Evolutionary conservation across 1,139 yeast species (phyloP).

Genomic region (Protomyces inouyei): DNA sequence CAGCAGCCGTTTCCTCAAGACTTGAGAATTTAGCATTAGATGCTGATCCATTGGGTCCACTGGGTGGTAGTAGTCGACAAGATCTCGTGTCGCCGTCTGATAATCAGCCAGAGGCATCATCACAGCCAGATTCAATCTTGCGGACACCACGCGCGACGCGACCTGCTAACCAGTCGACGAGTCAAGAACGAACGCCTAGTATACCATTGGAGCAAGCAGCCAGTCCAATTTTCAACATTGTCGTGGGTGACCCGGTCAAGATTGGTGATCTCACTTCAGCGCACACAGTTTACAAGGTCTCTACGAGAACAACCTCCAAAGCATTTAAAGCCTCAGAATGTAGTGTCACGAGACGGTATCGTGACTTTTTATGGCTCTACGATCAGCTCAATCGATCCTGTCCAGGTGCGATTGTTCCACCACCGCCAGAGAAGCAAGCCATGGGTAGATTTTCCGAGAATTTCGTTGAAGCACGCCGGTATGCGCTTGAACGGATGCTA

Average conservation of each 20-base stretch:
- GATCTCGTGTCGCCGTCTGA: background rate
- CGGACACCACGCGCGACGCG: background rate
- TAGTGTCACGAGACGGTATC: conserved; percentile 68
- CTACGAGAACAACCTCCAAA: conserved; percentile 50
- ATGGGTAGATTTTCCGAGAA: conserved; percentile 67
- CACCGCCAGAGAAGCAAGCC: conserved; percentile 94
- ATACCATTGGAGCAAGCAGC: conserved; percentile 31
- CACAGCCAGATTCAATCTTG: background rate
- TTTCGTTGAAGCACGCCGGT: conserved; percentile 78
- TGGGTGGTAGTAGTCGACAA: background rate
- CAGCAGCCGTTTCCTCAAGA: conserved; percentile 16
- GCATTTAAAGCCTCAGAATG: conserved; percentile 42
- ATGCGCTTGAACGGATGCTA: conserved; percentile 86
- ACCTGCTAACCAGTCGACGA: background rate
- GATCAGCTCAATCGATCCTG: conserved; percentile 80
- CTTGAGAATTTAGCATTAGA: conserved; percentile 14
- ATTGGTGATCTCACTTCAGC: conserved; percentile 87
- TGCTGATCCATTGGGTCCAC: conserved; percentile 22
- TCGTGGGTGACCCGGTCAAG: conserved; percentile 86
- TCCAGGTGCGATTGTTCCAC: conserved; percentile 89
- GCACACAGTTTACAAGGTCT: conserved; percentile 80
- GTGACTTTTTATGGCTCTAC: conserved; percentile 82
- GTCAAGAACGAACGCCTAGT: conserved; percentile 1
- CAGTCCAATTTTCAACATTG: conserved; percentile 49
- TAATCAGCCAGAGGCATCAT: background rate